A percentile compares a stretch with the other conserved stretches of the same genome.
Evolutionary conservation across 116 monocot species (phyloP).

Genomic region (Cymodocea nodosa): DNA sequence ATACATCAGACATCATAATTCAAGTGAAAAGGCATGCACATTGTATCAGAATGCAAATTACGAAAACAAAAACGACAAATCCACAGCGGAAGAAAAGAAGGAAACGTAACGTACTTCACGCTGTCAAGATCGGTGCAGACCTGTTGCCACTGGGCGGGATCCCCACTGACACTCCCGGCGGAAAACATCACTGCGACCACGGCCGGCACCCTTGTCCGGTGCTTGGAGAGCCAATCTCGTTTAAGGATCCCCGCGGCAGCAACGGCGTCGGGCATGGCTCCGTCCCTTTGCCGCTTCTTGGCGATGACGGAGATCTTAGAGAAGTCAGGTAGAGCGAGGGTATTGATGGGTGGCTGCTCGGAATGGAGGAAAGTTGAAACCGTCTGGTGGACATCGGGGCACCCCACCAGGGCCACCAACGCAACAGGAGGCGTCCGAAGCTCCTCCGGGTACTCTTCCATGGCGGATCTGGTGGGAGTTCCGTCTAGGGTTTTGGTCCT

Average conservation of each 20-base stretch:
- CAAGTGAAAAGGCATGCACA: no score
- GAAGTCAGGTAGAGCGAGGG: slow-evolving; percentile 75
- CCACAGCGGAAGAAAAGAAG: neutral
- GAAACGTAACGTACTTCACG: slow-evolving; percentile 61
- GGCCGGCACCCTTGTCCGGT: no score
- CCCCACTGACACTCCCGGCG: no score
- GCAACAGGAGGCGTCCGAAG: slow-evolving; percentile 77
- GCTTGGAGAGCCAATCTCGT: slow-evolving; percentile 47
- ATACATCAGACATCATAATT: no score
- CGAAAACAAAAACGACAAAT: neutral
- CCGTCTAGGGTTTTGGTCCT: no score
- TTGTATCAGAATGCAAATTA: no score
- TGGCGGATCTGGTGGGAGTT: slow-evolving; percentile 5
- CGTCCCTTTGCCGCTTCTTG: slow-evolving; percentile 15
- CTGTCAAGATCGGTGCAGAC: slow-evolving; percentile 91
- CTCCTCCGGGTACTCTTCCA: slow-evolving; percentile 88
- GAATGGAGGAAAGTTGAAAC: slow-evolving; percentile 70
- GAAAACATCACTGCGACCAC: no score
- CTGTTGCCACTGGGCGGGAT: slow-evolving; percentile 10
- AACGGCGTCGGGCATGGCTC: neutral
- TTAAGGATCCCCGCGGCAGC: slow-evolving; percentile 49
- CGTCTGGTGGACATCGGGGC: slow-evolving; percentile 53
- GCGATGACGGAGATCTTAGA: slow-evolving; percentile 45
- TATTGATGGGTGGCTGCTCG: slow-evolving; percentile 85
- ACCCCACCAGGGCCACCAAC: slow-evolving; percentile 51